Evolutionary conservation across 208 protist species (phyloP), one percentile per base, ranked within the genome.

Genomic region (Paratrypanosoma confusum): DNA sequence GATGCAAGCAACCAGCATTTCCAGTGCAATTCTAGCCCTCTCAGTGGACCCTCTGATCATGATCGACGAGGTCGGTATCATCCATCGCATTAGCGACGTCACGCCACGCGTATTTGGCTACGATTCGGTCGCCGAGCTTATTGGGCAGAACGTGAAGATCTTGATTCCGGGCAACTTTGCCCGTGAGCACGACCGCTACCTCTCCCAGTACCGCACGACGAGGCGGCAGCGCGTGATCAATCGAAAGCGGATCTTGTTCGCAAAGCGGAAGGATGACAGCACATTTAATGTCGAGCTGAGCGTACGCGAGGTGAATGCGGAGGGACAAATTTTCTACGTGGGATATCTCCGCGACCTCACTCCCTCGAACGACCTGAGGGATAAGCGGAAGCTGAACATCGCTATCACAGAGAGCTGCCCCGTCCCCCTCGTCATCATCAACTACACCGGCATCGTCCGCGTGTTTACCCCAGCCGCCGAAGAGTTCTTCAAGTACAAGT

Each of bases 371-470:
- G 36, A 47, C 8, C 18, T 62, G 13, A 22, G 33, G 17, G 38
- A 51, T 22, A 7, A 24, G 13, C 5, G 26, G 5, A 55, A 51
- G 20, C 8, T 60, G 31, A 50, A 58, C 35, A n/a, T 40, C 2
- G 35, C 24, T 0, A 24, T 69, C 1, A 24, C 36, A 8, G 50
- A 58, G 17, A 35, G 59, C 26, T 43, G 22, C 24, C 41, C 53
- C 6, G 26, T 65, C 17, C 67, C 67, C 1, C 11, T 76, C 0
- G 5, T 76, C 11, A 44, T 39, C 13, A 68, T 73, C 4, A 39
- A 21, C 5, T 3, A 18, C 26, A 27, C 20, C 16, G 63, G 64
- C 2, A 51, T 26, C 1, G 29, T 76, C 17, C 6, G 11, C 7
- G 24, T 56, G 13, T 59, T 70, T 28, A 49, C 68, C 20, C 3